phyloP scores from a whole-genome alignment of 1,284 basidiomycete genomes.

The Stereum hirsutum region DNA sequence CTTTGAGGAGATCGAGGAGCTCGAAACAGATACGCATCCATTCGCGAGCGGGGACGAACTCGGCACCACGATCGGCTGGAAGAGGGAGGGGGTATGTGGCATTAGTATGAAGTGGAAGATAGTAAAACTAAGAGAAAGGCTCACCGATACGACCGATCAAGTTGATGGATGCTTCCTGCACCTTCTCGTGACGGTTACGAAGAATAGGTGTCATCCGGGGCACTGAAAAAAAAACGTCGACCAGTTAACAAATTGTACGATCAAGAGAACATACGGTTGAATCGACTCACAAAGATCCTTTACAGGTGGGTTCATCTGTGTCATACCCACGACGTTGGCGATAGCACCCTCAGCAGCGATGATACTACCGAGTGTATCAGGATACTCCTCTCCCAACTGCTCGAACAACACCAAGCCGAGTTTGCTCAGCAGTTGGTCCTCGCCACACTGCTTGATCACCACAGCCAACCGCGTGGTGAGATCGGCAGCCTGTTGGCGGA shows the following conservation, averaged over 20 bases:
- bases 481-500: slow-evolving; percentile 98
- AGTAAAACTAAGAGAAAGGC: slow-evolving; percentile 16
- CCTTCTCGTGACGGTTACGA: slow-evolving; percentile 98
- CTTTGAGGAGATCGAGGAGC: slow-evolving; percentile 93
- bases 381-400: slow-evolving; percentile 98
- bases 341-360: slow-evolving; percentile 98
- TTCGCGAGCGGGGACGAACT: slow-evolving; percentile 96
- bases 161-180: slow-evolving; percentile 99
- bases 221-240: slow-evolving; percentile 47
- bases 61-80: slow-evolving; percentile 93
- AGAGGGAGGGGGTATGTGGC: slow-evolving; percentile 1
- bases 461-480: slow-evolving; percentile 90
- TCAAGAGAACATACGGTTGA: slow-evolving; percentile 4
- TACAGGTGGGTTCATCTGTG: slow-evolving; percentile 99
- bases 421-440: slow-evolving; percentile 93
- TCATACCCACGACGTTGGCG: slow-evolving; percentile 99
- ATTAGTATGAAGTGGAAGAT: slow-evolving; percentile 1
- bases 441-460: slow-evolving; percentile 98
- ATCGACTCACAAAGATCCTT: slow-evolving; percentile 85
- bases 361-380: slow-evolving; percentile 96
- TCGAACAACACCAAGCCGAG: slow-evolving; percentile 97
- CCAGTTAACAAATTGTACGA: slow-evolving; percentile 10
- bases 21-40: slow-evolving; percentile 99
- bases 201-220: slow-evolving; percentile 99
- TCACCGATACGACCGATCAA: slow-evolving; percentile 94